Percentiles rank a stretch among this genome's conserved stretches.
Conservation (phyloP, 345 rosid species). For the Punica granatum region DNA sequence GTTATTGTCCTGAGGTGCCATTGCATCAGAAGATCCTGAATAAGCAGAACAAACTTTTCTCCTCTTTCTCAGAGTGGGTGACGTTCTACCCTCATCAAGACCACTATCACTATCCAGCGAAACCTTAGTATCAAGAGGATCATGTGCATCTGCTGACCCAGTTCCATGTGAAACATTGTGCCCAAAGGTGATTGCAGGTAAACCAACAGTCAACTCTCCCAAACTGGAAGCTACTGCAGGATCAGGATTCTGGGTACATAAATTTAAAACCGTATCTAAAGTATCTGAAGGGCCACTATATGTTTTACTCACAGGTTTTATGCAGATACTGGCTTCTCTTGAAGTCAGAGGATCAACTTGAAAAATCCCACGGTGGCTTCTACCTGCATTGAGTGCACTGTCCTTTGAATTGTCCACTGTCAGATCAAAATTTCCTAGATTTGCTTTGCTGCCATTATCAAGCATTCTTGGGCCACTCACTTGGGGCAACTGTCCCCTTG, state of each 20-base stretch:
- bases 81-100: slow-evolving; percentile 16
- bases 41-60: slow-evolving; percentile 22
- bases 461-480: slow-evolving; percentile 19
- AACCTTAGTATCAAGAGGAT: slow-evolving; percentile 20
- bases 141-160: slow-evolving; percentile 15
- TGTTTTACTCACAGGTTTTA: slow-evolving; percentile 24
- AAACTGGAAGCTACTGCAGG: slow-evolving; percentile 17
- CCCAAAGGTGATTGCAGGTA: slow-evolving; percentile 14
- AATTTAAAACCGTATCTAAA: slow-evolving; percentile 29
- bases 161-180: slow-evolving; percentile 12
- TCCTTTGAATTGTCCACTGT: slow-evolving; percentile 21
- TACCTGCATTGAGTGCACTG: slow-evolving; percentile 17
- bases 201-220: slow-evolving; percentile 13
- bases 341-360: slow-evolving; percentile 30
- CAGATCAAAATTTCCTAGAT: slow-evolving; percentile 13
- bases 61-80: slow-evolving; percentile 24
- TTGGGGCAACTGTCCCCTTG: slow-evolving; percentile 17
- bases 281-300: slow-evolving; percentile 18
- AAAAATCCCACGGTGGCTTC: slow-evolving; percentile 14
- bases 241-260: slow-evolving; percentile 25
- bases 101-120: slow-evolving; percentile 17
- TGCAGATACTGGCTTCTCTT: slow-evolving; percentile 14
- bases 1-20: slow-evolving; percentile 17
- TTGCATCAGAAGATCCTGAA: slow-evolving; percentile 23
- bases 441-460: slow-evolving; percentile 16